Evolutionary conservation across 2,329 filamentous ascomycete genomes (phyloP), one percentile per base, ranked within the genome.

Genomic region (Nigrograna mackinnonii): DNA sequence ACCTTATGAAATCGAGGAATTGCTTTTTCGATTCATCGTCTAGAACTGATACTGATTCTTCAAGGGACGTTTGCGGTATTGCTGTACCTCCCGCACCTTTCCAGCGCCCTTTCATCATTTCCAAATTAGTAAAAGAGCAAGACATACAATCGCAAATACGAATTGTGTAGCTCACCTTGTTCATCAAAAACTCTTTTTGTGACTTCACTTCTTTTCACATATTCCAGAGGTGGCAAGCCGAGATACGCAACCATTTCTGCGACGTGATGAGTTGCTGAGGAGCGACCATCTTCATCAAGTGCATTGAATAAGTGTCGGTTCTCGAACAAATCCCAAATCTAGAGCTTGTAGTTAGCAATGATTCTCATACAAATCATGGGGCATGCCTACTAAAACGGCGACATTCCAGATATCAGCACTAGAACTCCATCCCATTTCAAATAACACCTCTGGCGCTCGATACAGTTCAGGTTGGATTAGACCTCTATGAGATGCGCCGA

Each of bases 391-490:
- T 49, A 67, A 59, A 43, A 60, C 57, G 5, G 58, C 69, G 22
- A 72, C 54, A 43, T 57, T 65, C 69, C 69, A 74, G 31, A 71
- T 62, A 45, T 73, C 71, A 3, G 69, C 54, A 5, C 54, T 56
- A 38, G 64, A 67, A 35, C 55, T 55, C 70, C 69, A 73, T 5
- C 55, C 48, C 42, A 67, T 63, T 9, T 60, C 58, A 13, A 73
- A 55, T 22, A 72, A 50, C 22, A 71, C 58, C 48, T 74, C 69
- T 11, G 69, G 69, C 17, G 70, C 62, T 26, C 68, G 56, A 46
- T 72, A 72, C n/a, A 67, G 44, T 38, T 69, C 50, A 16, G 70
- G 69, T 59, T 68, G 66, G 26, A 64, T 55, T 24, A 63, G 47
- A 41, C 62, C 58, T 2, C 40, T 50, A 39, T 69, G 62, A 19